These are phyloP conservation scores for Obba rivulosa DNA, from an alignment of 768 basidiomycete genomes.

Conservation along the genomic window DNA sequence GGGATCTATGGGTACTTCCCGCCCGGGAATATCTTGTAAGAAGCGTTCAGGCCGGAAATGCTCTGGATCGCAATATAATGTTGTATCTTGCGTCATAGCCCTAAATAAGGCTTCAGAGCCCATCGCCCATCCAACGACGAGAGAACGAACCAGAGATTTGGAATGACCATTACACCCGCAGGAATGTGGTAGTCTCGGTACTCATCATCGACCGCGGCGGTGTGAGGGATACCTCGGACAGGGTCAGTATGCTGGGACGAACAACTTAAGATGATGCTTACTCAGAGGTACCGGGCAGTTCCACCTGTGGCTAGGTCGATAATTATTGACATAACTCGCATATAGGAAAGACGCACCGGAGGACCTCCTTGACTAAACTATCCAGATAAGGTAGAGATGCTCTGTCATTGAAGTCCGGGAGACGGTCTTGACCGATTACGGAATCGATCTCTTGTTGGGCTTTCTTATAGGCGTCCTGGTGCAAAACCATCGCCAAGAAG, in stretches of 20 bases:
- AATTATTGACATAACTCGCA: no score
- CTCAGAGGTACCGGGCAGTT: background rate
- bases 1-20: conserved; percentile 26
- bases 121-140: background rate
- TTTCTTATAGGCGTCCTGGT: conserved; percentile 33
- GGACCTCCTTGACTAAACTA: conserved; percentile 33
- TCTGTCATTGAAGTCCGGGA: conserved; percentile 36
- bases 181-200: background rate
- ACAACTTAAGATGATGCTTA: background rate
- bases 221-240: background rate
- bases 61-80: background rate
- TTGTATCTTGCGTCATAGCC: background rate
- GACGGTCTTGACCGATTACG: conserved; percentile 35
- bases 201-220: background rate
- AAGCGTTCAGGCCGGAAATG: background rate
- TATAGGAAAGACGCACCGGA: conserved; percentile 15
- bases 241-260: background rate
- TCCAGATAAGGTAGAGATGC: conserved; percentile 37
- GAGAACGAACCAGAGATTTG: background rate
- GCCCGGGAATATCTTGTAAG: background rate
- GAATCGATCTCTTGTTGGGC: conserved; percentile 41
- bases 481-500: conserved; percentile 34
- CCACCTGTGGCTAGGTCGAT: no score
- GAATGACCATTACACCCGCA: background rate
- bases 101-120: background rate